Base-by-base conservation (phyloP, 768 basidiomycete genomes). In the Rhodotorula paludigena region DNA sequence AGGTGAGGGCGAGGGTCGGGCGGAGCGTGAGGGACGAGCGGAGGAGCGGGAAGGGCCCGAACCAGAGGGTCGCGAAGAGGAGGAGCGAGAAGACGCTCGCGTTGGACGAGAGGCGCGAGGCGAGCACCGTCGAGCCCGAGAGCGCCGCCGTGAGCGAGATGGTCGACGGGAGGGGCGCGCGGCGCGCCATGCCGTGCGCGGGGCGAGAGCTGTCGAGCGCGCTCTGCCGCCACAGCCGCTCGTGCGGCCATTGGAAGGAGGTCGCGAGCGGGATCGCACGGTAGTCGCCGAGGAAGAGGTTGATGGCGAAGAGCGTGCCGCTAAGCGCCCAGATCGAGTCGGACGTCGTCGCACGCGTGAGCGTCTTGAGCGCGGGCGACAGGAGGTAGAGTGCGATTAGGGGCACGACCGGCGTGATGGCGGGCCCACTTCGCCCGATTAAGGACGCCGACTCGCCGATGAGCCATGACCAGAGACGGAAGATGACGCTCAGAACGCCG, bases 311-410 rank as follows among this genome's bases (percentile, higher is more conserved):
- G 51, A 98, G 84, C 58, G 83, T 82, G 7, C 66, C 73, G n/a
- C 91, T 85, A 57, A 97, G 80, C 11, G 94, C 92, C 92, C 92
- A 97, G 71, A 98, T 93, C 36, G 92, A 92, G 78, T 99, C 96
- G 20, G 89, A 89, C 45, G 94, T 96, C 8, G 93, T 97, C 33
- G 93, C 90, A 45, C 90, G 89, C 36, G 92, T 94, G 75, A 99
- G 80, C 10, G 94, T 97, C 75, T 87, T 85, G 63, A 98, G 81
- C 16, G 97, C 89, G 21, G 96, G 96, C 6, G 92, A 87, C 61
- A 97, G 82, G 23, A 92, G 87, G 81, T 96, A 86, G 66, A 99
- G 83, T 12, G 89, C 85, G 32, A 96, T 83, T 75, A 94, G 89
- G 72, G 93, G 88, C 65, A 97, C 82, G 51, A 97, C 82, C 12